These are phyloP conservation scores for Apocynum venetum DNA, from an alignment of 257 asterid species.

Conservation along the genomic window DNA sequence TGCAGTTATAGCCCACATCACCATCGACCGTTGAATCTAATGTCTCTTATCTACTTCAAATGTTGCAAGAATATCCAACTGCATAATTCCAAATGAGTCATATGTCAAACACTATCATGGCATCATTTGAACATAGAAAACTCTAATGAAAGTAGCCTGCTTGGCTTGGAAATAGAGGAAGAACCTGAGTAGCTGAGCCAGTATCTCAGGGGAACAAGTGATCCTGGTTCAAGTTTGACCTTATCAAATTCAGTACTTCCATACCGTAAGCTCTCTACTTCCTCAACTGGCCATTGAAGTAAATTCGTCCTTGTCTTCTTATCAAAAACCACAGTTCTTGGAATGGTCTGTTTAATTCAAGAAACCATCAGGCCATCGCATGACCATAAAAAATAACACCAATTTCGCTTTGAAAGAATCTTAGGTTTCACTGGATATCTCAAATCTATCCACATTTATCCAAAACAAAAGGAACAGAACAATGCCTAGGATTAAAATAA, in stretches of 20 bases:
- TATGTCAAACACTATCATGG: neutral
- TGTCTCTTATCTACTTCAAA: conserved; percentile 44
- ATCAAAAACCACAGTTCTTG: conserved; percentile 68
- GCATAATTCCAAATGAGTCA: conserved; percentile 17
- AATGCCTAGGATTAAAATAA: too few relatives aligned
- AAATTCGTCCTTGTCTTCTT: conserved; percentile 49
- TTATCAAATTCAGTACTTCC: conserved; percentile 36
- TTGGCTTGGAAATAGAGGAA: neutral
- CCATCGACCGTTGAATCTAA: conserved; percentile 28
- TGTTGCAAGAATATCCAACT: conserved; percentile 63
- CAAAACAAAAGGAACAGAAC: too few relatives aligned
- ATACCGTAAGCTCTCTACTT: conserved; percentile 68
- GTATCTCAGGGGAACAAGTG: conserved; percentile 51
- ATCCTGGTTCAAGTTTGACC: conserved; percentile 64
- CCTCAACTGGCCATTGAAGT: conserved; percentile 85
- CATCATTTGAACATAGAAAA: too few relatives aligned
- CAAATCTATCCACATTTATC: too few relatives aligned
- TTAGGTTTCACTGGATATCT: too few relatives aligned
- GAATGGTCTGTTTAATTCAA: conserved; percentile 46
- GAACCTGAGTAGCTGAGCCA: conserved; percentile 59
- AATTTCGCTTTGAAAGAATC: too few relatives aligned
- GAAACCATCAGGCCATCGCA: neutral
- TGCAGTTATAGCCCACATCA: conserved; percentile 41
- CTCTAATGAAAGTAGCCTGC: neutral
- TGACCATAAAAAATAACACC: too few relatives aligned